Evolutionary conservation across 768 basidiomycete species (phyloP).

Genomic region (Calocera cornea): DNA sequence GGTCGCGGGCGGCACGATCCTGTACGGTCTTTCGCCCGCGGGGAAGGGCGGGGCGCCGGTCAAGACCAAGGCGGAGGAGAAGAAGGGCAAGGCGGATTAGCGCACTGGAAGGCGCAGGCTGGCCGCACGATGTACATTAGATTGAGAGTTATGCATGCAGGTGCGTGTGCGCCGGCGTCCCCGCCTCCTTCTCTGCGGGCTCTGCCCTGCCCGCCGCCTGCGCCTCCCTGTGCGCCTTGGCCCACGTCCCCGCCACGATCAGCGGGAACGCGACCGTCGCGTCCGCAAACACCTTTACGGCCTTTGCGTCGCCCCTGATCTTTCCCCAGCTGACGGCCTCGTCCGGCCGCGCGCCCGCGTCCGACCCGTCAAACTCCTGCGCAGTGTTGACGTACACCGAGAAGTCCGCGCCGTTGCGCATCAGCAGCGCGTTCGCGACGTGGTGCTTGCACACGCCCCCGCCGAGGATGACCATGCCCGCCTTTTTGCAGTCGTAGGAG

Average conservation of each 20-base stretch:
- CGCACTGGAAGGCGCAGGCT: not conserved
- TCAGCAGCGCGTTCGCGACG: constrained; percentile 99
- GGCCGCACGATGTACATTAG: not conserved
- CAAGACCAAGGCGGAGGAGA: not conserved
- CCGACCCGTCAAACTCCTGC: constrained; percentile 97
- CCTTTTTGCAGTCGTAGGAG: constrained; percentile 73
- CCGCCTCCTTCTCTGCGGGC: constrained; percentile 1
- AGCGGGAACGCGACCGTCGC: constrained; percentile 93
- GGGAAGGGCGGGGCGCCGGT: not conserved
- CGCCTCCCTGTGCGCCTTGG: constrained; percentile 32
- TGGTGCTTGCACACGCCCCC: constrained; percentile 99
- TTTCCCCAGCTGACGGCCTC: constrained; percentile 99
- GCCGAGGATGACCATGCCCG: constrained; percentile 96
- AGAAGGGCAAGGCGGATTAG: not conserved
- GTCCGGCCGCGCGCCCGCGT: constrained; percentile 91
- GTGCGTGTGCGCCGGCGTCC: not conserved
- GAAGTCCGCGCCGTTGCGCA: constrained; percentile 97
- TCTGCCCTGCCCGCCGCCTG: not conserved
- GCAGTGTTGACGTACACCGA: constrained; percentile 98
- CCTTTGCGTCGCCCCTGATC: constrained; percentile 71
- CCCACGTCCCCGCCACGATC: constrained; percentile 89
- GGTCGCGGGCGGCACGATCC: constrained; percentile 56
- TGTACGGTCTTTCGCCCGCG: constrained; percentile 28
- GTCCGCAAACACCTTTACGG: constrained; percentile 90
- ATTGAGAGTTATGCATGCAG: not conserved